A percentile compares a stretch with the other conserved stretches of the same genome.
Conservation (phyloP, 305 asterid species). For the Solanum hybrid region DNA sequence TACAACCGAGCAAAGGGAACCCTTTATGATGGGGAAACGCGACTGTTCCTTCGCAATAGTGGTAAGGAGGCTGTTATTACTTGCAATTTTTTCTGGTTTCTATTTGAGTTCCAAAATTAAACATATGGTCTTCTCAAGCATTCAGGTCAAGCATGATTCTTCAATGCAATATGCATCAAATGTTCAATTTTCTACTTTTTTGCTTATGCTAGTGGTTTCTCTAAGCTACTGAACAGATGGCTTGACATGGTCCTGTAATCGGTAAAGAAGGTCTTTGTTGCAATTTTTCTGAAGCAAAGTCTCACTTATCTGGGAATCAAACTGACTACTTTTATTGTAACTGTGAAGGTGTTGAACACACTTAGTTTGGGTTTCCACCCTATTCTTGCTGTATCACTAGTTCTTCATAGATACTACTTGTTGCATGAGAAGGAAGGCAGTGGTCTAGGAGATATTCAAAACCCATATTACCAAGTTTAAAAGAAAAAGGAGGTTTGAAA, state of each 20-base stretch:
- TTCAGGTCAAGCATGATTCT: background rate
- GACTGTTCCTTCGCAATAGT: conserved; percentile 71
- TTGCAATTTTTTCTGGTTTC: background rate
- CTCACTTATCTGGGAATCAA: background rate
- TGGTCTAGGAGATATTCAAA: background rate
- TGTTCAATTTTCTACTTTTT: background rate
- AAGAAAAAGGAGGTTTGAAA: background rate
- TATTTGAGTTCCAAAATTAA: background rate
- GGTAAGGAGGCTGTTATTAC: conserved; percentile 31
- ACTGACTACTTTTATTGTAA: background rate
- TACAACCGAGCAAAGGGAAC: conserved; percentile 96
- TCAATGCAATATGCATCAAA: background rate
- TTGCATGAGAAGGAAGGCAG: background rate
- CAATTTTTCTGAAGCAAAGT: background rate
- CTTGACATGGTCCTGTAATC: background rate
- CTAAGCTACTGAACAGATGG: background rate
- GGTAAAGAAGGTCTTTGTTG: background rate
- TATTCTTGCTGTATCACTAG: background rate
- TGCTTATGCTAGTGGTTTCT: background rate
- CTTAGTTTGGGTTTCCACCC: background rate
- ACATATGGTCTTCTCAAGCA: background rate
- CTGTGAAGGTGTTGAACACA: background rate
- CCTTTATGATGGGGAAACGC: conserved; percentile 94
- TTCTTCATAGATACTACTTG: background rate
- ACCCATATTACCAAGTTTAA: background rate